Percentiles rank a stretch among this genome's conserved stretches.
These are phyloP conservation scores for Starmerella etchellsii DNA, from an alignment of 805 yeast genomes.

Conservation along the genomic window DNA sequence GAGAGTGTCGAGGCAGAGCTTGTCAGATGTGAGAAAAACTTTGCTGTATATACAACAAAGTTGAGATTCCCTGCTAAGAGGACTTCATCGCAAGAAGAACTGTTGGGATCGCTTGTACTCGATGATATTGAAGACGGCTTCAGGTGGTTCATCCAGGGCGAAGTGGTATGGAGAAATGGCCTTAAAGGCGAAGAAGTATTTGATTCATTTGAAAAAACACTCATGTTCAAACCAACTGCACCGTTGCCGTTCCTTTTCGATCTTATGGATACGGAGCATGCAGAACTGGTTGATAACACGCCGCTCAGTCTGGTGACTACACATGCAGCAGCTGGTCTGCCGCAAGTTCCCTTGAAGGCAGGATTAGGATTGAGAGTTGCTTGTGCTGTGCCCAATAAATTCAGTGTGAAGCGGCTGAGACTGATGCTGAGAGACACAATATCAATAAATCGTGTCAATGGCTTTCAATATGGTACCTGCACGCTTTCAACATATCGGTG, in stretches of 20 bases:
- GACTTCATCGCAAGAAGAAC: background rate
- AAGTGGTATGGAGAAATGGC: background rate
- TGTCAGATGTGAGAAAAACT: background rate
- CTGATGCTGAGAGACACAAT: conserved; percentile 6
- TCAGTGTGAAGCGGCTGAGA: conserved; percentile 5
- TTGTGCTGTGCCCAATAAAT: background rate
- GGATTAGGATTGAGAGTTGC: conserved; percentile 9
- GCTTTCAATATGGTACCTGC: background rate
- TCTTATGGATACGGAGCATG: conserved; percentile 10
- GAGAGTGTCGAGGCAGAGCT: background rate
- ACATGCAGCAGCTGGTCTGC: conserved; percentile 14
- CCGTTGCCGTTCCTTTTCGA: conserved; percentile 7
- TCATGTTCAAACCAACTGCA: conserved; percentile 6
- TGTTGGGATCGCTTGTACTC: conserved; percentile 6
- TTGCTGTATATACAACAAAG: conserved; percentile 1
- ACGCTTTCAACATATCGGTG: conserved; percentile 7
- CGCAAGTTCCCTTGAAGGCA: conserved; percentile 11
- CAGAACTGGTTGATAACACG: conserved; percentile 4
- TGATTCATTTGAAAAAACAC: background rate
- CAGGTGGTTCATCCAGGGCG: conserved; percentile 9
- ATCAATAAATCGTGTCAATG: background rate
- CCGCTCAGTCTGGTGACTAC: conserved; percentile 5
- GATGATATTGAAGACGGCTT: conserved; percentile 2
- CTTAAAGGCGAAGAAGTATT: background rate
- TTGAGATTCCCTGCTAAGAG: conserved; percentile 7